These are phyloP conservation scores for Pyrenopolyporus hunteri DNA, from an alignment of 495 filamentous ascomycete genomes.

Conservation along the genomic window DNA sequence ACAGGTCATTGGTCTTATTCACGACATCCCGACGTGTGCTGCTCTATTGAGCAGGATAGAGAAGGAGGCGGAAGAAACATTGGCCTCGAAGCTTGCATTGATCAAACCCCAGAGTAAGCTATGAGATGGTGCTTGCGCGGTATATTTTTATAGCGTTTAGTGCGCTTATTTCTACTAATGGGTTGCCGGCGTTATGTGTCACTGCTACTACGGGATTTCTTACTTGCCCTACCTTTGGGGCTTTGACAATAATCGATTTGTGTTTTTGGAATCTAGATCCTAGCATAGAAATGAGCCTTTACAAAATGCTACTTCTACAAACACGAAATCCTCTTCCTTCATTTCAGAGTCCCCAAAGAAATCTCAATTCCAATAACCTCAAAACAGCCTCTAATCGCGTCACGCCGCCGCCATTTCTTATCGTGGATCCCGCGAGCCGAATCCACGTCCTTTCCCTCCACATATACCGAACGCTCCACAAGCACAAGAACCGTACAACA, in stretches of 20 bases:
- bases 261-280: not conserved
- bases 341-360: too few species aligned
- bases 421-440: not conserved
- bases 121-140: constrained; percentile 32
- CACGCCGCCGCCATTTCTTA: too few species aligned
- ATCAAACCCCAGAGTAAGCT: constrained; percentile 50
- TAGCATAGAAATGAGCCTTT: too few species aligned
- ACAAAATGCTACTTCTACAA: too few species aligned
- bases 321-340: too few species aligned
- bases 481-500: constrained; percentile 10
- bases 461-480: constrained; percentile 19
- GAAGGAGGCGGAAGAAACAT: constrained; percentile 62
- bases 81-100: constrained; percentile 51
- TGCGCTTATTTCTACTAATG: not conserved
- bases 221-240: not conserved
- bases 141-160: not conserved
- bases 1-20: constrained; percentile 69
- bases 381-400: too few species aligned
- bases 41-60: constrained; percentile 63
- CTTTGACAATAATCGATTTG: not conserved
- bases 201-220: not conserved
- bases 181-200: not conserved
- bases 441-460: not conserved
- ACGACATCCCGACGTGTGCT: constrained; percentile 68
- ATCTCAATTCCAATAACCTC: too few species aligned